Conservation (phyloP, 208 protist genomes). For the Herpetomonas tarakana region DNA sequence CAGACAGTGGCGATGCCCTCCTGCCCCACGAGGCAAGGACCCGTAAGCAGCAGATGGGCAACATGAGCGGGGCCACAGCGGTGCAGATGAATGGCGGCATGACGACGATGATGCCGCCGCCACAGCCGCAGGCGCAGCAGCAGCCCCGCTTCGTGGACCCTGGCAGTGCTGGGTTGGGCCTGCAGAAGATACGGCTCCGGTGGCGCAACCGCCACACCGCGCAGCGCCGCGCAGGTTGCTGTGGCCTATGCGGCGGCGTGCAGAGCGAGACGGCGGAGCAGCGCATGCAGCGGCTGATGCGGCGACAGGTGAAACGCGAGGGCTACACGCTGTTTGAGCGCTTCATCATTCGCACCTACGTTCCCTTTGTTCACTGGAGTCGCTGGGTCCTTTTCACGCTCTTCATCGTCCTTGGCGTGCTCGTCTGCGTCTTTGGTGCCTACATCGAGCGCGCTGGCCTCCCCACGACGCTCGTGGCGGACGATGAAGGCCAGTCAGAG, state of each 20-base stretch:
- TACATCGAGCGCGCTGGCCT: conserved; percentile 22
- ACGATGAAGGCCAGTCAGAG: conserved; percentile 5
- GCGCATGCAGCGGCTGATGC: conserved; percentile 29
- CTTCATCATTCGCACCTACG: conserved; percentile 21
- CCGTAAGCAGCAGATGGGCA: too few species aligned
- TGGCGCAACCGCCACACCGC: conserved; percentile 19
- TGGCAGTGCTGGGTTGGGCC: conserved; percentile 20
- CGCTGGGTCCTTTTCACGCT: conserved; percentile 21
- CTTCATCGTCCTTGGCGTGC: conserved; percentile 22
- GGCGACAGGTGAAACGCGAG: conserved; percentile 26
- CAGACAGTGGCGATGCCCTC: too few species aligned
- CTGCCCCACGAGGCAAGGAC: too few species aligned
- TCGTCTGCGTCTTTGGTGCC: conserved; percentile 20
- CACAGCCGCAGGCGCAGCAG: too few species aligned
- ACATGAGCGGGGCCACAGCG: not conserved
- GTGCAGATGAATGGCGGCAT: not conserved
- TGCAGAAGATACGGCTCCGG: conserved; percentile 27
- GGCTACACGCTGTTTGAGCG: conserved; percentile 42
- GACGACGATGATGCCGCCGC: too few species aligned
- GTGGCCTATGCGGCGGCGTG: conserved; percentile 26
- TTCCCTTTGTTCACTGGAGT: conserved; percentile 13
- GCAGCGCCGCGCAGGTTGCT: conserved; percentile 15
- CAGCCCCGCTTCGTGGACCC: not conserved
- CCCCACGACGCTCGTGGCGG: conserved; percentile 22
- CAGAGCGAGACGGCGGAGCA: conserved; percentile 27